phyloP scores from a whole-genome alignment of 192 early-diverging fungal genomes.

The Coemansia sp. region DNA sequence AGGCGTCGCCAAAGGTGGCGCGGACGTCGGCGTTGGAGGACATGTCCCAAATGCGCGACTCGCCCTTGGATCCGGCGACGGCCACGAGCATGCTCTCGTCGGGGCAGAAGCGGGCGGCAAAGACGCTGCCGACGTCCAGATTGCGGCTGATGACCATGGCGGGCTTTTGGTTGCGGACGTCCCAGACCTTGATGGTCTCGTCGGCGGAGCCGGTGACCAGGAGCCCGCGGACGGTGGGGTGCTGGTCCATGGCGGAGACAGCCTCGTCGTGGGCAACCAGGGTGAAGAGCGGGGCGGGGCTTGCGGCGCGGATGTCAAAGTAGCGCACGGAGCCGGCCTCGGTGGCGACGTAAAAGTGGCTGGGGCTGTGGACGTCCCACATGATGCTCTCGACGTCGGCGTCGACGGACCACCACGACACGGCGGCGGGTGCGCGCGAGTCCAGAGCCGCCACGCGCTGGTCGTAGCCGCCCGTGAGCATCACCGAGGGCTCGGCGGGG shows the following conservation, averaged over 20 bases:
- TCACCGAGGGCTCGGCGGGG: slow-evolving; percentile 75
- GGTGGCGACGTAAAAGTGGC: slow-evolving; percentile 74
- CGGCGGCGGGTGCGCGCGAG: slow-evolving; percentile 73
- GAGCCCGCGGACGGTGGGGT: slow-evolving; percentile 68
- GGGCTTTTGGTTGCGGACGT: slow-evolving; percentile 65
- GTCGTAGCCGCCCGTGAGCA: slow-evolving; percentile 92
- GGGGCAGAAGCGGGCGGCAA: slow-evolving; percentile 79
- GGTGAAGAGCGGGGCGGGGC: slow-evolving; percentile 66
- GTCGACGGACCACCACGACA: slow-evolving; percentile 63
- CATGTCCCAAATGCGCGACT: slow-evolving; percentile 90
- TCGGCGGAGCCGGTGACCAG: slow-evolving; percentile 91
- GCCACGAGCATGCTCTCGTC: slow-evolving; percentile 90
- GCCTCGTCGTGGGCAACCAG: slow-evolving; percentile 92
- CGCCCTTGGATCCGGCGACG: slow-evolving; percentile 83
- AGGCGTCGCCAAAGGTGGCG: slow-evolving; percentile 21
- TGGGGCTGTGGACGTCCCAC: slow-evolving; percentile 86
- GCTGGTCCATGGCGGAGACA: slow-evolving; percentile 83
- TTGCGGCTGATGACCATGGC: slow-evolving; percentile 83
- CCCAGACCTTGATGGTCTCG: slow-evolving; percentile 92
- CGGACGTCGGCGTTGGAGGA: slow-evolving; percentile 81
- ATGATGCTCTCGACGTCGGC: slow-evolving; percentile 89
- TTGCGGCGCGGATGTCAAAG: slow-evolving; percentile 71
- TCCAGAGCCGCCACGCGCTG: slow-evolving; percentile 83
- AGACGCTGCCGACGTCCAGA: slow-evolving; percentile 80
- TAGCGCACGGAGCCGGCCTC: slow-evolving; percentile 90